These are phyloP conservation scores for Blastobotrys americana DNA, from an alignment of 805 yeast genomes.

Conservation along the genomic window DNA sequence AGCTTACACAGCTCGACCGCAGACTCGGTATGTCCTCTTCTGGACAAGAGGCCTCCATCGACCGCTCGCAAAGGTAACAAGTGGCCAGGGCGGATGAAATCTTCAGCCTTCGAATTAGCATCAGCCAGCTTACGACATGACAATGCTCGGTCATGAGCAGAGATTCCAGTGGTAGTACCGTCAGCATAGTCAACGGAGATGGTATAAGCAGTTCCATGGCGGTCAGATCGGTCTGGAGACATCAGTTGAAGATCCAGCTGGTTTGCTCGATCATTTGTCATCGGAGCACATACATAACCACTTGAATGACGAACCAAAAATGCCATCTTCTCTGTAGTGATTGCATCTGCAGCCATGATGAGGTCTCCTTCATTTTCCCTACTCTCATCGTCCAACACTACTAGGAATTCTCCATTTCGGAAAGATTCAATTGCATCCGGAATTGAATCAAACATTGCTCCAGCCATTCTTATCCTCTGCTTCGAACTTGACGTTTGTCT, in stretches of 20 bases:
- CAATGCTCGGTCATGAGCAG: slow-evolving; percentile 86
- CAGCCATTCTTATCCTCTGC: no score
- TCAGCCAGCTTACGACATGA: slow-evolving; percentile 71
- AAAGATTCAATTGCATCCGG: slow-evolving; percentile 68
- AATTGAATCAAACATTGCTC: slow-evolving; percentile 49
- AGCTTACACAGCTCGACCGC: slow-evolving; percentile 79
- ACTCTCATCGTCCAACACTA: slow-evolving; percentile 95
- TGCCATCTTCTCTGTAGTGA: slow-evolving; percentile 85
- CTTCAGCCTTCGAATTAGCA: slow-evolving; percentile 46
- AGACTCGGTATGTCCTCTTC: slow-evolving; percentile 98
- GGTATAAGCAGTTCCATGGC: slow-evolving; percentile 96
- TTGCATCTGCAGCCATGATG: slow-evolving; percentile 80
- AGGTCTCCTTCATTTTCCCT: slow-evolving; percentile 98
- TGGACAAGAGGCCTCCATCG: slow-evolving; percentile 68
- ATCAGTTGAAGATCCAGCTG: slow-evolving; percentile 70
- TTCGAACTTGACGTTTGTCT: no score
- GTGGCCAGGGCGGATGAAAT: slow-evolving; percentile 91
- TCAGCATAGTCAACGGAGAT: slow-evolving; percentile 78
- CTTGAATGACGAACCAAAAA: slow-evolving; percentile 66
- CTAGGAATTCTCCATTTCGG: slow-evolving; percentile 70
- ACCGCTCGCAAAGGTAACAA: slow-evolving; percentile 86
- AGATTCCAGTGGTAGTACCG: slow-evolving; percentile 95
- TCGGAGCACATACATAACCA: slow-evolving; percentile 92
- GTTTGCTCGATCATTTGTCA: slow-evolving; percentile 73
- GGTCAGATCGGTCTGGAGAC: slow-evolving; percentile 58